phyloP scores from a whole-genome alignment of 176 grass and related monocot genomes.

The Areca catechu region DNA sequence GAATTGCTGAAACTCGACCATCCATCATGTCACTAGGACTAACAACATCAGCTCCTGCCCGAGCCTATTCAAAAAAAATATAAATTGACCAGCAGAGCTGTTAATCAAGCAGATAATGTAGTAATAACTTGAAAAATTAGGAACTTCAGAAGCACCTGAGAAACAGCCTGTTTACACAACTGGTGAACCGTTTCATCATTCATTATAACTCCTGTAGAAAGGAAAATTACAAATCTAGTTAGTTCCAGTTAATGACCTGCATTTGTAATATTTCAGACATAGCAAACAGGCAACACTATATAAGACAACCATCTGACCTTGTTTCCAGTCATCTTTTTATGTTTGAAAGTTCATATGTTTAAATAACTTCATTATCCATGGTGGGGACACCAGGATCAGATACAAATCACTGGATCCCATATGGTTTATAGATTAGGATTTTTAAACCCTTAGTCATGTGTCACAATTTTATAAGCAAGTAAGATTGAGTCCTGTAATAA shows the following conservation, averaged over 20 bases:
- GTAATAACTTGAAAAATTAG: slow-evolving; percentile 3
- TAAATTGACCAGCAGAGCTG: neutral
- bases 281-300: too few species aligned
- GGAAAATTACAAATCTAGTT: neutral
- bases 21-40: slow-evolving; percentile 99
- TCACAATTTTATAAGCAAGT: too few species aligned
- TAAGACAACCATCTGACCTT: too few species aligned
- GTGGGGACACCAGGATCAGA: too few species aligned
- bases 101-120: neutral
- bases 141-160: slow-evolving; percentile 45
- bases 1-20: slow-evolving; percentile 79
- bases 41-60: slow-evolving; percentile 89
- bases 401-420: too few species aligned
- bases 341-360: too few species aligned
- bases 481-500: too few species aligned
- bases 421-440: too few species aligned
- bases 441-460: too few species aligned
- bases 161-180: slow-evolving; percentile 95
- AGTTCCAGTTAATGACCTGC: neutral
- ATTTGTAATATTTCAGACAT: too few species aligned
- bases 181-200: slow-evolving; percentile 98
- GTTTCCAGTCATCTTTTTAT: too few species aligned
- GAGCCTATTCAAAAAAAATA: slow-evolving; percentile 40
- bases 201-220: slow-evolving; percentile 69
- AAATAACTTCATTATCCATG: too few species aligned